Percentiles rank a stretch among this genome's conserved stretches.
phyloP scores from a whole-genome alignment of 2,329 filamentous ascomycete genomes.

The Colletotrichum limetticola region DNA sequence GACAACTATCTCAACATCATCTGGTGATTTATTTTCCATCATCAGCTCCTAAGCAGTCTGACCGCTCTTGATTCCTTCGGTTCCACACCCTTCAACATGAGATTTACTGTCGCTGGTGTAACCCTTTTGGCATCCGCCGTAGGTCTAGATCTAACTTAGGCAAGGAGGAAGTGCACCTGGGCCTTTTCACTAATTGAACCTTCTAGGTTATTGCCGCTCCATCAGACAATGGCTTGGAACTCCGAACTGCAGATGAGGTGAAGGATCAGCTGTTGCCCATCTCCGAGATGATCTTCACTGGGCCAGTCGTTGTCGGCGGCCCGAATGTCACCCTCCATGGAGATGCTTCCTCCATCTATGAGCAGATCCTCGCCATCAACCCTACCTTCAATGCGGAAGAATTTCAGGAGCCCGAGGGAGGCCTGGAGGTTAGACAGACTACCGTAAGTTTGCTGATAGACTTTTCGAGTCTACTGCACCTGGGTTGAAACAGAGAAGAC shows the following conservation, averaged over 20 bases:
- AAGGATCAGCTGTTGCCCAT: neutral
- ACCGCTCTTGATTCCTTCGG: too few species aligned
- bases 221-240: neutral
- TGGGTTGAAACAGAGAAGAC: too few species aligned
- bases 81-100: conserved; percentile 8
- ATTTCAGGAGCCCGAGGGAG: neutral
- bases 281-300: conserved; percentile 10
- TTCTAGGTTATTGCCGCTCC: neutral
- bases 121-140: conserved; percentile 11
- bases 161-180: too few species aligned
- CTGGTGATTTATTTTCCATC: too few species aligned
- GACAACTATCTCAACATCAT: too few species aligned
- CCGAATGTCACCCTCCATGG: conserved; percentile 22
- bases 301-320: conserved; percentile 6
- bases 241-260: conserved; percentile 9
- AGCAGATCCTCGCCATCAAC: conserved; percentile 19
- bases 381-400: neutral
- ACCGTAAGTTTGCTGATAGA: neutral
- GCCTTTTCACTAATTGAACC: neutral
- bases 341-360: conserved; percentile 14
- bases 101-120: neutral
- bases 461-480: too few species aligned
- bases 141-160: neutral
- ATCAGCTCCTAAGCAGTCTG: too few species aligned
- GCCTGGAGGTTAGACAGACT: neutral